Conservation (phyloP, 805 yeast species). For the Candida sakaeoensis region DNA sequence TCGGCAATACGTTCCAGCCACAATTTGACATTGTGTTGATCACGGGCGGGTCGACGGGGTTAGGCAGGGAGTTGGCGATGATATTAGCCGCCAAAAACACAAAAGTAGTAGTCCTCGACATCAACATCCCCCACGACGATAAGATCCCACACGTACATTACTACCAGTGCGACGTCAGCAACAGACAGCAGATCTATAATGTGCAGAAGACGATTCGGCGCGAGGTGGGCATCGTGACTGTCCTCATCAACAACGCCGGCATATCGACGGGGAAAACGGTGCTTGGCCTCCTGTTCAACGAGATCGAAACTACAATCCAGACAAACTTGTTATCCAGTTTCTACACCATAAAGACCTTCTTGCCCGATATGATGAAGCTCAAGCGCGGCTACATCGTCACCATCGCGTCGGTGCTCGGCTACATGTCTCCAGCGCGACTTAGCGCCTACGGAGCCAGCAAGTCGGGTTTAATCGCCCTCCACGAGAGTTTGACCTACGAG, state of each 20-base stretch:
- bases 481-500: conserved; percentile 75
- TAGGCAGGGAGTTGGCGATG: conserved; percentile 63
- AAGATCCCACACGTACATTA: conserved; percentile 45
- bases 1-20: conserved; percentile 54
- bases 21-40: conserved; percentile 60
- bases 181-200: conserved; percentile 40
- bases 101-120: conserved; percentile 65
- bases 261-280: conserved; percentile 58
- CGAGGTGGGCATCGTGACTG: conserved; percentile 58
- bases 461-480: conserved; percentile 80
- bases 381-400: conserved; percentile 76
- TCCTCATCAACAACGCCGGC: conserved; percentile 86
- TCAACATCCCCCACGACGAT: conserved; percentile 38
- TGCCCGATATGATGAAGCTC: conserved; percentile 64
- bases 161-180: conserved; percentile 68
- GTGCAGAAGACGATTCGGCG: conserved; percentile 37
- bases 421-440: conserved; percentile 76
- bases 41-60: conserved; percentile 83
- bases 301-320: conserved; percentile 58
- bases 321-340: conserved; percentile 72
- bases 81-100: conserved; percentile 42
- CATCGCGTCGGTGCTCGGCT: conserved; percentile 81
- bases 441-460: conserved; percentile 89
- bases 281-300: conserved; percentile 49
- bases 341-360: conserved; percentile 62